Evolutionary conservation across 352 stramenopile genomes (phyloP).

Genomic region (Pythium sp.): DNA sequence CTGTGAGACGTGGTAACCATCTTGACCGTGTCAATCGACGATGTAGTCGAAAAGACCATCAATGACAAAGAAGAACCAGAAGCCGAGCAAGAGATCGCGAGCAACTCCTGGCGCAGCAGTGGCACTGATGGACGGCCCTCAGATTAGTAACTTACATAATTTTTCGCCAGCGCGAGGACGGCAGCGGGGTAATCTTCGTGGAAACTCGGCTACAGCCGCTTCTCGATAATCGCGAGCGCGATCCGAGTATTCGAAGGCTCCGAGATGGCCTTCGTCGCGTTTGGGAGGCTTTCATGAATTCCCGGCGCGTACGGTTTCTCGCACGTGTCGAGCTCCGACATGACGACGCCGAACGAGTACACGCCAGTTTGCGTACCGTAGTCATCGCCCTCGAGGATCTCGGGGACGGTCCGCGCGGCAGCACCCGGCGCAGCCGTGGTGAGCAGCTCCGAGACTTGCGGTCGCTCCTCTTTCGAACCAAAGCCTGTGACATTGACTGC

Average conservation of each 20-base stretch:
- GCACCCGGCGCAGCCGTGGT: conserved; percentile 25
- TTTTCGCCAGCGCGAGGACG: conserved; percentile 28
- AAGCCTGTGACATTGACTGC: conserved; percentile 19
- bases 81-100: conserved; percentile 6
- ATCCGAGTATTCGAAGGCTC: conserved; percentile 38
- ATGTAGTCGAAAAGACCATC: background rate
- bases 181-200: conserved; percentile 32
- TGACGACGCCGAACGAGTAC: conserved; percentile 55
- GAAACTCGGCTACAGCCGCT: conserved; percentile 33
- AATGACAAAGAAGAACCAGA: background rate
- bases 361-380: conserved; percentile 52
- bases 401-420: too few species aligned
- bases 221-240: conserved; percentile 42
- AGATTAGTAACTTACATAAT: conserved; percentile 16
- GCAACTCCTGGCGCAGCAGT: conserved; percentile 14
- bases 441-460: conserved; percentile 12
- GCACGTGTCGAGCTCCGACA: conserved; percentile 54
- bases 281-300: conserved; percentile 8
- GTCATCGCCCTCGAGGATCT: conserved; percentile 34
- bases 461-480: background rate
- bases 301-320: conserved; percentile 38
- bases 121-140: conserved; percentile 1
- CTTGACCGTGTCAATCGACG: too few species aligned
- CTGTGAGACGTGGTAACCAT: background rate
- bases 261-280: conserved; percentile 10